Evolutionary conservation across 495 filamentous ascomycete species (phyloP).

Genomic region (Hypoxylon intermedium): DNA sequence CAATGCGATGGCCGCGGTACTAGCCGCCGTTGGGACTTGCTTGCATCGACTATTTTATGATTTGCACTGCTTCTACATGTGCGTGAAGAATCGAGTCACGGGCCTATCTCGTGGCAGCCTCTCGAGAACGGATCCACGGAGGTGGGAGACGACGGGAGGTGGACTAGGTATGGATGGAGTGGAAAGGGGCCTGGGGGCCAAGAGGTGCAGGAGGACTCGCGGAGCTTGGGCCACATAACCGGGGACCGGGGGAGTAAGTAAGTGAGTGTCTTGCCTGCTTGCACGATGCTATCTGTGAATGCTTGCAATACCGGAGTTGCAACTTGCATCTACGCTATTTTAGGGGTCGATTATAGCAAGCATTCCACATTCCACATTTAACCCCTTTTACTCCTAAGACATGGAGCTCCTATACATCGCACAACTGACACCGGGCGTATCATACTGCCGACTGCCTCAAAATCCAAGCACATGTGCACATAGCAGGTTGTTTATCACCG

Average conservation of each 20-base stretch:
- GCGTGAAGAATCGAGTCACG: constrained; percentile 2
- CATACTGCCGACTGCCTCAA: too few species aligned
- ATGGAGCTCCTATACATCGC: too few species aligned
- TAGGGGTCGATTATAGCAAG: too few species aligned
- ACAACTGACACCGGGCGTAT: too few species aligned
- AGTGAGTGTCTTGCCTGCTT: too few species aligned
- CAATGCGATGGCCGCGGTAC: constrained; percentile 31
- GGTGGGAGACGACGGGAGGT: constrained; percentile 1
- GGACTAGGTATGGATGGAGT: not conserved
- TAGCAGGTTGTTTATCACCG: too few species aligned
- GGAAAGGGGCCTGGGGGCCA: constrained; percentile 6
- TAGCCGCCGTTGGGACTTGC: constrained; percentile 26
- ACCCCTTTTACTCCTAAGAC: too few species aligned
- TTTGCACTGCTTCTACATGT: constrained; percentile 18
- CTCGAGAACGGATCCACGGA: constrained; percentile 14
- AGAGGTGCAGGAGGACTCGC: constrained; percentile 1
- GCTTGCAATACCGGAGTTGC: too few species aligned
- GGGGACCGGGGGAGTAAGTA: not conserved
- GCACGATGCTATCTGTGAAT: not conserved
- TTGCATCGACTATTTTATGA: constrained; percentile 33
- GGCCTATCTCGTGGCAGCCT: constrained; percentile 9
- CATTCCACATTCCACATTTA: too few species aligned
- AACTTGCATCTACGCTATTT: too few species aligned
- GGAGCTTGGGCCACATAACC: constrained; percentile 7
- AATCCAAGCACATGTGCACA: too few species aligned